phyloP scores from a whole-genome alignment of 306 rosid species.

The Corylus heterophylla region DNA sequence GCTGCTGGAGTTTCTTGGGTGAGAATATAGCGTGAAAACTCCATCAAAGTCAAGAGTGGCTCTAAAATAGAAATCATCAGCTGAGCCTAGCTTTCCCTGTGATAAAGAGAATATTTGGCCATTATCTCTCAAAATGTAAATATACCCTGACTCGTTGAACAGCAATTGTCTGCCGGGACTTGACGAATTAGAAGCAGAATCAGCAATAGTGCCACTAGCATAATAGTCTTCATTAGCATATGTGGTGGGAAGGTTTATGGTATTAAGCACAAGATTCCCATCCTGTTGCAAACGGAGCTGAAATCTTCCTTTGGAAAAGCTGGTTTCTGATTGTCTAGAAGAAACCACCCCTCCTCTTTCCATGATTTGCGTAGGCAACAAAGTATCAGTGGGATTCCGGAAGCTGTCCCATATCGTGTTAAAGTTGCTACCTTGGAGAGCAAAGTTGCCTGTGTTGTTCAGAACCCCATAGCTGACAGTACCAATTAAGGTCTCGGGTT shows the following conservation, averaged over 20 bases:
- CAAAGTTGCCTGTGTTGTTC: constrained; percentile 34
- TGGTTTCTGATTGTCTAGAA: constrained; percentile 33
- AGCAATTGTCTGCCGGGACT: constrained; percentile 32
- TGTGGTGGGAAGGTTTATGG: constrained; percentile 15
- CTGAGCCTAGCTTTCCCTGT: background rate
- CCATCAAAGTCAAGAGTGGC: constrained; percentile 56
- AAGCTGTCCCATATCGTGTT: constrained; percentile 31
- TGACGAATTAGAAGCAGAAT: background rate
- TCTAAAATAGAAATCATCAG: constrained; percentile 26
- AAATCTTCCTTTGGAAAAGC: constrained; percentile 32
- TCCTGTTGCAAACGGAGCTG: background rate
- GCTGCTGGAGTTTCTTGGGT: constrained; percentile 25
- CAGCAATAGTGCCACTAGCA: rapidly evolving
- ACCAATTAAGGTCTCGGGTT: constrained; percentile 1
- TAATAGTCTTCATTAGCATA: constrained; percentile 4
- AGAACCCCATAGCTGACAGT: constrained; percentile 16
- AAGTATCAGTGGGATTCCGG: constrained; percentile 23
- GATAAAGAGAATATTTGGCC: constrained; percentile 7
- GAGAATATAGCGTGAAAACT: constrained; percentile 33
- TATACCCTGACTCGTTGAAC: constrained; percentile 37
- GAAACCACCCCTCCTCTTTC: constrained; percentile 6
- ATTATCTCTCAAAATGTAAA: constrained; percentile 36
- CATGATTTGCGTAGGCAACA: constrained; percentile 37
- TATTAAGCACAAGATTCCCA: constrained; percentile 24
- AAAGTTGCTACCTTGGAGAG: background rate